Conservation (phyloP, 345 rosid genomes). For the Lumnitzera racemosa region DNA sequence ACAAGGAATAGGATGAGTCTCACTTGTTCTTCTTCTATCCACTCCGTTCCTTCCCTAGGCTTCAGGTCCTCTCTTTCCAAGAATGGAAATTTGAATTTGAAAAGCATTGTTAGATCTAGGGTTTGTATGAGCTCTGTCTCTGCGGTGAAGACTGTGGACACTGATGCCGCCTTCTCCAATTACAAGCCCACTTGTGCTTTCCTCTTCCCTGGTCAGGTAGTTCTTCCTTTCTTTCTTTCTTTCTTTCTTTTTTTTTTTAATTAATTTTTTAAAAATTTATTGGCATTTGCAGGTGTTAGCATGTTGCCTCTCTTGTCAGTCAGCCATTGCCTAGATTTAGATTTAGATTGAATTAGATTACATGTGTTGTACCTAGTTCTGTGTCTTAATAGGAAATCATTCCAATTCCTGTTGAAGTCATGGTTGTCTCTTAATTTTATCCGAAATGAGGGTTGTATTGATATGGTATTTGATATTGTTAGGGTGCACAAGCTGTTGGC, state of each 20-base stretch:
- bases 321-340: neutral
- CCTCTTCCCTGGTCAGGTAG: constrained; percentile 95
- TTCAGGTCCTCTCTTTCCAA: constrained; percentile 21
- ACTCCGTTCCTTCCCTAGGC: neutral
- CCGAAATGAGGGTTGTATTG: neutral
- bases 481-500: constrained; percentile 98
- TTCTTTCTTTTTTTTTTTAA: neutral
- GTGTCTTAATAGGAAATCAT: too few relatives aligned
- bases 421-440: neutral
- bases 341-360: neutral
- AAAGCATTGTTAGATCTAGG: constrained; percentile 41
- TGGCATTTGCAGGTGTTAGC: too few relatives aligned
- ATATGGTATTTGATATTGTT: constrained; percentile 1
- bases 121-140: constrained; percentile 66
- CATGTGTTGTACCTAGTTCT: neutral
- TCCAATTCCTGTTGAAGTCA: too few relatives aligned
- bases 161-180: constrained; percentile 57
- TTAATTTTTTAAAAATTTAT: neutral
- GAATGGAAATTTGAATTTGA: constrained; percentile 20
- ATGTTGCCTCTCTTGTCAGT: too few relatives aligned
- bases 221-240: too few relatives aligned
- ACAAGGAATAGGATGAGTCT: too few relatives aligned
- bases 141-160: constrained; percentile 36
- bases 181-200: constrained; percentile 75
- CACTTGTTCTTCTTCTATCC: too few relatives aligned